A percentile compares a stretch with the other conserved stretches of the same genome.
Conservation (phyloP, 2,329 filamentous ascomycete genomes). For the Nothophaeocryptopus gaeumannii region DNA sequence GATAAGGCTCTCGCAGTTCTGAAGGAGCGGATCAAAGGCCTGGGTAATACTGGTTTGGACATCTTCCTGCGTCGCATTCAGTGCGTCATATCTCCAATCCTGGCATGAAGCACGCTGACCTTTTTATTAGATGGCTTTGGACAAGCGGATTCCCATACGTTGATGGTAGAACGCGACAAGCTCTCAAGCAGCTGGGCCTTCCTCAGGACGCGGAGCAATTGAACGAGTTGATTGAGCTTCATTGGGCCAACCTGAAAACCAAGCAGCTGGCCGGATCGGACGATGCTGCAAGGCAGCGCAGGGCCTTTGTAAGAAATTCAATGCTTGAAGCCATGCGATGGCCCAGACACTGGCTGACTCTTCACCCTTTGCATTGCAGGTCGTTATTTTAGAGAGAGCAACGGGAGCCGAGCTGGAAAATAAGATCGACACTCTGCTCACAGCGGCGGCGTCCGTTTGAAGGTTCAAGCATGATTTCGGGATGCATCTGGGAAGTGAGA, state of each 20-base stretch:
- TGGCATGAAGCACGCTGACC: no score
- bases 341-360: no score
- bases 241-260: constrained; percentile 37
- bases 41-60: constrained; percentile 42
- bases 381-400: constrained; percentile 38
- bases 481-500: no score
- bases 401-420: constrained; percentile 40
- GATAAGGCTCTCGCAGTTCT: constrained; percentile 33
- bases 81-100: not conserved
- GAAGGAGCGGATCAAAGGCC: constrained; percentile 40
- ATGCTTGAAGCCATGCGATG: no score
- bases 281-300: constrained; percentile 36
- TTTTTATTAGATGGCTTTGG: constrained; percentile 35
- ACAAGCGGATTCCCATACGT: constrained; percentile 39
- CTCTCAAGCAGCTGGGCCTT: constrained; percentile 38
- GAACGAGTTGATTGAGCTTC: constrained; percentile 34
- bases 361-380: no score
- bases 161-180: constrained; percentile 36
- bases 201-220: constrained; percentile 37
- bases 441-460: no score
- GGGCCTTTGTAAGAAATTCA: constrained; percentile 36
- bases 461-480: no score
- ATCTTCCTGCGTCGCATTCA: constrained; percentile 45
- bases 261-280: constrained; percentile 32
- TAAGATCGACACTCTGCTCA: constrained; percentile 21